phyloP scores from a whole-genome alignment of 225 moss, liverwort and hornwort species.

The Polytrichum formosum region DNA sequence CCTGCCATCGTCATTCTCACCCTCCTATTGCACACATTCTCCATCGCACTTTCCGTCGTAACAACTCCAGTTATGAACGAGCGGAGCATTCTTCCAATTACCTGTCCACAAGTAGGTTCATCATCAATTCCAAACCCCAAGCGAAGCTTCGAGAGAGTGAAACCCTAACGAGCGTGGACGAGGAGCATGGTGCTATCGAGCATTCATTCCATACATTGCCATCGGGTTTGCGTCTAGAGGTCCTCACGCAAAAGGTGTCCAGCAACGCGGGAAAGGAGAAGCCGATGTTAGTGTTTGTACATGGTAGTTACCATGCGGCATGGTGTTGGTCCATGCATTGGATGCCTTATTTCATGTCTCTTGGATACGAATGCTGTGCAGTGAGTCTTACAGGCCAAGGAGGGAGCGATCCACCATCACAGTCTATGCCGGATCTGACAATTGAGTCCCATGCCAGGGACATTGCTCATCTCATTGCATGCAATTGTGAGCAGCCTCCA shows the following conservation, averaged over 20 bases:
- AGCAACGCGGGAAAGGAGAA: slow-evolving; percentile 15
- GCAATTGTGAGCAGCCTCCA: slow-evolving; percentile 35
- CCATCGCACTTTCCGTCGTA: not conserved
- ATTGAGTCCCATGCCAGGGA: slow-evolving; percentile 65
- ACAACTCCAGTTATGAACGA: not conserved
- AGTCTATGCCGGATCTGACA: slow-evolving; percentile 40
- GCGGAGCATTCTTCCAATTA: not conserved
- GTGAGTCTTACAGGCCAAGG: slow-evolving; percentile 85
- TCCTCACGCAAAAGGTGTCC: slow-evolving; percentile 31
- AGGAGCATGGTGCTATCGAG: slow-evolving; percentile 26
- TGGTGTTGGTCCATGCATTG: slow-evolving; percentile 88
- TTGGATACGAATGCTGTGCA: slow-evolving; percentile 76
- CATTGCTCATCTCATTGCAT: slow-evolving; percentile 60
- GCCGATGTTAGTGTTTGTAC: slow-evolving; percentile 65
- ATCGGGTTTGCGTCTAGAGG: slow-evolving; percentile 77
- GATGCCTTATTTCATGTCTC: slow-evolving; percentile 76
- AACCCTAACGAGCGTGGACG: slow-evolving; percentile 6
- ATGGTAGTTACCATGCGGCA: slow-evolving; percentile 93
- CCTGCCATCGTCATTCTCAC: not conserved
- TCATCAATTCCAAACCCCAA: too few species aligned
- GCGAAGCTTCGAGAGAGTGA: too few species aligned
- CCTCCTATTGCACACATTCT: not conserved
- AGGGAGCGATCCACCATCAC: slow-evolving; percentile 57
- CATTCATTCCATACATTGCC: slow-evolving; percentile 62
- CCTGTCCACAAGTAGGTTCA: too few species aligned